A percentile compares a stretch with the other conserved stretches of the same genome.
Evolutionary conservation across 441 rosid species (phyloP).

Genomic region (Erodium moschatum): DNA sequence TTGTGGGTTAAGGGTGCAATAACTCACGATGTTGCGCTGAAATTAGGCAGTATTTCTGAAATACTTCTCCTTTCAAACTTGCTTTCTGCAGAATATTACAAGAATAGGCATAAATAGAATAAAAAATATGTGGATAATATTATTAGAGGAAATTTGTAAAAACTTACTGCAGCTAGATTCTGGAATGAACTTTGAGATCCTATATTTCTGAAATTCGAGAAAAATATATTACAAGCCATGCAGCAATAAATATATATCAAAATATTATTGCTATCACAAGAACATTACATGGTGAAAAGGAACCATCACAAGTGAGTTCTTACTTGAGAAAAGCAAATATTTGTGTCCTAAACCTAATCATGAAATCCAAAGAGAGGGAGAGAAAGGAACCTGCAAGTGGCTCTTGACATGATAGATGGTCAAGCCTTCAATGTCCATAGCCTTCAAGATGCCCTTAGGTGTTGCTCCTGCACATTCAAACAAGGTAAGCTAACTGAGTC

Average conservation of each 20-base stretch:
- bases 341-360: too few species aligned
- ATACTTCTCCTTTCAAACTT: slow-evolving; percentile 41
- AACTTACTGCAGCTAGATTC: slow-evolving; percentile 43
- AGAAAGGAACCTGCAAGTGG: slow-evolving; percentile 62
- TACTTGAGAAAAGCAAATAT: too few species aligned
- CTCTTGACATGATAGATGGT: slow-evolving; percentile 94
- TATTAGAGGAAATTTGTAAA: neutral
- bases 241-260: too few species aligned
- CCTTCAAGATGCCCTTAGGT: slow-evolving; percentile 76
- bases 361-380: too few species aligned
- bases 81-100: slow-evolving; percentile 25
- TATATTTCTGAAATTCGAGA: slow-evolving; percentile 41
- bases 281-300: too few species aligned
- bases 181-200: slow-evolving; percentile 46
- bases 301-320: too few species aligned
- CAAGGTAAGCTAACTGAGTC: too few species aligned
- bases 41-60: slow-evolving; percentile 50
- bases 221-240: neutral
- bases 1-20: neutral
- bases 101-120: neutral
- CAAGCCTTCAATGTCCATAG: slow-evolving; percentile 57
- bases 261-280: too few species aligned
- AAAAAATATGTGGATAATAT: neutral
- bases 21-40: slow-evolving; percentile 40
- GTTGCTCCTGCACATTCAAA: slow-evolving; percentile 79